Evolutionary conservation across 1,284 basidiomycete genomes (phyloP), one percentile per base, ranked within the genome.

Genomic region (Papiliotrema terrestris): DNA sequence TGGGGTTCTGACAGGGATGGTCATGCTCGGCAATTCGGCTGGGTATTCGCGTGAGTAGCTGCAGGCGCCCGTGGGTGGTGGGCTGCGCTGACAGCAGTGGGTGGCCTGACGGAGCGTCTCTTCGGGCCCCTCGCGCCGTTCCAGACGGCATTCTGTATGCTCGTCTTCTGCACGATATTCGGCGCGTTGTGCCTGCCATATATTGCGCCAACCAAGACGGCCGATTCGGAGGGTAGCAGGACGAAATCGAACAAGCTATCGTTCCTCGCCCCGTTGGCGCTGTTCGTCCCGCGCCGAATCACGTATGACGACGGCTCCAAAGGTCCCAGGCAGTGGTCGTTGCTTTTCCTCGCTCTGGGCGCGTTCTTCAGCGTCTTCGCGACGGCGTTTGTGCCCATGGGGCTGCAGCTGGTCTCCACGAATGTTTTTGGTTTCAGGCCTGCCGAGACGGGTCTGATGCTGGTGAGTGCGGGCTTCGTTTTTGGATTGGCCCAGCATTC

Each of bases 351-450:
- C 9, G 73, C 61, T 6, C 8, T 66, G 1, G 75, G 75, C 8
- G 62, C 62, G 1, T 77, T 76, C 63, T 55, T 69, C 52, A 63
- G 64, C 17, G 73, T 75, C 2, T 61, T 78, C 2, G 76, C 75
- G 0, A 71, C 72, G 6, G 67, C 66, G 2, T 76, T 72, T 53
- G 68, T 74, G 0, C 63, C 69, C 25, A 61, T 75, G 54, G 68
- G 68, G 35, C 58, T 78, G 25, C 75, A 76, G 57, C 57, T 76
- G 8, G 60, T 70, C 13, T 68, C 65, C 8, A 74, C 69, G 2
- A 71, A 74, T 37, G 62, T 60, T 1, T 74, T 68, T 53, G 68
- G 60, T 6, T 75, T 74, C 57, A 58, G 46, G 17, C 68, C 73
- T 1, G 62, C 61, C n/a, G 55, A 68, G 20, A 62, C 52, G 39